A percentile compares a stretch with the other conserved stretches of the same genome.
phyloP scores from a whole-genome alignment of 768 basidiomycete genomes.

The Kwoniella dendrophila region DNA sequence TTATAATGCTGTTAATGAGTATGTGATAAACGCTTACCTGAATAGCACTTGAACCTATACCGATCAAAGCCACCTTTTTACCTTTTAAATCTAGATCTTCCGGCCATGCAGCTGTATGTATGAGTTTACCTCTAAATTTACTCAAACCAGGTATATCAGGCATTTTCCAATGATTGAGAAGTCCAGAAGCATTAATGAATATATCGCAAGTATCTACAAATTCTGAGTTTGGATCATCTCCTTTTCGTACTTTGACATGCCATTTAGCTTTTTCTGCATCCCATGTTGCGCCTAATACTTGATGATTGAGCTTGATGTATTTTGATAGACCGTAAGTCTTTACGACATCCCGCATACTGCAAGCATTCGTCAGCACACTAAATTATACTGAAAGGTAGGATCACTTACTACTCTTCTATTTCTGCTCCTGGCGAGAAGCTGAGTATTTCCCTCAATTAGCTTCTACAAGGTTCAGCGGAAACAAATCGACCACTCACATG shows the following conservation, averaged over 20 bases:
- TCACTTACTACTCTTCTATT: slow-evolving; percentile 65
- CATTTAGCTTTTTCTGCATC: slow-evolving; percentile 63
- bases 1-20: too few relatives aligned
- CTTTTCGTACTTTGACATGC: slow-evolving; percentile 58
- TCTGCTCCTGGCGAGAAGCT: slow-evolving; percentile 62
- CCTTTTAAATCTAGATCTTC: slow-evolving; percentile 35
- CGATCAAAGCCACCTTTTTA: slow-evolving; percentile 51
- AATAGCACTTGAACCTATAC: slow-evolving; percentile 33
- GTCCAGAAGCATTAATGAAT: slow-evolving; percentile 58
- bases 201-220: slow-evolving; percentile 60
- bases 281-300: slow-evolving; percentile 62
- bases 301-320: slow-evolving; percentile 62
- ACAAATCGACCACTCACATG: slow-evolving; percentile 11
- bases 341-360: slow-evolving; percentile 63
- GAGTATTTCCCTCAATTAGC: slow-evolving; percentile 54
- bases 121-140: slow-evolving; percentile 63
- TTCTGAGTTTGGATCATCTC: slow-evolving; percentile 32
- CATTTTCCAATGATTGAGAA: slow-evolving; percentile 65
- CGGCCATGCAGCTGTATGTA: slow-evolving; percentile 67
- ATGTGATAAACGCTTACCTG: slow-evolving; percentile 15
- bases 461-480: too few relatives aligned
- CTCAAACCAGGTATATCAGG: slow-evolving; percentile 66
- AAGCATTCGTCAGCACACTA: slow-evolving; percentile 60
- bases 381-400: slow-evolving; percentile 60
- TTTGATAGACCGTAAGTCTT: slow-evolving; percentile 62